Percentiles rank a stretch among this genome's conserved stretches.
These are phyloP conservation scores for Mallotus repandus DNA, from an alignment of 441 rosid genomes.

Conservation along the genomic window DNA sequence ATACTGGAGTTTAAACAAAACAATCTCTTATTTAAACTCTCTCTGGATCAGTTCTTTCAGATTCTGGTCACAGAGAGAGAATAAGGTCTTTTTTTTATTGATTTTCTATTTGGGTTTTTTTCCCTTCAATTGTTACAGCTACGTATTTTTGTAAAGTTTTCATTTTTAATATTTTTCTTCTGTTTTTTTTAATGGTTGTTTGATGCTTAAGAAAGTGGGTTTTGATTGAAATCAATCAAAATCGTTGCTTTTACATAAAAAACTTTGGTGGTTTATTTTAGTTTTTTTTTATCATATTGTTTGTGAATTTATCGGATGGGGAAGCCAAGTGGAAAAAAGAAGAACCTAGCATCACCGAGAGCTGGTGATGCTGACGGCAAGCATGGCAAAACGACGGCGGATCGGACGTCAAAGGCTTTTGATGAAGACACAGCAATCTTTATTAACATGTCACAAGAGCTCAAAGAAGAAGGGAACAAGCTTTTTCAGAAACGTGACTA, in stretches of 20 bases:
- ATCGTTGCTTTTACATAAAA: background rate
- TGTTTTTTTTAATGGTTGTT: background rate
- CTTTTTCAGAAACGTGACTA: constrained; percentile 77
- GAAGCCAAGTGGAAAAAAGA: constrained; percentile 94
- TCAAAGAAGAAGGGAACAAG: constrained; percentile 92
- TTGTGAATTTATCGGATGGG: constrained; percentile 48
- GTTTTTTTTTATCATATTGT: background rate
- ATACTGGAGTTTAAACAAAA: background rate
- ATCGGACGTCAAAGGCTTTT: constrained; percentile 64
- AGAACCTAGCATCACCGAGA: constrained; percentile 37
- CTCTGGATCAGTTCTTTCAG: background rate
- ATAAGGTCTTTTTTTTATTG: background rate
- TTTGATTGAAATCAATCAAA: constrained; percentile 6
- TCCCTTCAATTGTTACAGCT: background rate
- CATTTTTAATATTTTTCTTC: background rate
- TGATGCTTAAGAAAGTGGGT: constrained; percentile 9
- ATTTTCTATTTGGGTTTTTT: constrained; percentile 7
- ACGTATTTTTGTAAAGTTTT: background rate
- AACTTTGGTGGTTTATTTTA: constrained; percentile 11
- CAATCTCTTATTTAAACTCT: background rate
- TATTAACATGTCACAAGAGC: constrained; percentile 83
- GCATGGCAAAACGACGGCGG: constrained; percentile 36
- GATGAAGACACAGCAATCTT: constrained; percentile 94
- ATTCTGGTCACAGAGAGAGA: background rate
- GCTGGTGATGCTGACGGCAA: constrained; percentile 33